Evolutionary conservation across 2,329 filamentous ascomycete genomes (phyloP).

Genomic region (Torrubiellomyces zombiae): DNA sequence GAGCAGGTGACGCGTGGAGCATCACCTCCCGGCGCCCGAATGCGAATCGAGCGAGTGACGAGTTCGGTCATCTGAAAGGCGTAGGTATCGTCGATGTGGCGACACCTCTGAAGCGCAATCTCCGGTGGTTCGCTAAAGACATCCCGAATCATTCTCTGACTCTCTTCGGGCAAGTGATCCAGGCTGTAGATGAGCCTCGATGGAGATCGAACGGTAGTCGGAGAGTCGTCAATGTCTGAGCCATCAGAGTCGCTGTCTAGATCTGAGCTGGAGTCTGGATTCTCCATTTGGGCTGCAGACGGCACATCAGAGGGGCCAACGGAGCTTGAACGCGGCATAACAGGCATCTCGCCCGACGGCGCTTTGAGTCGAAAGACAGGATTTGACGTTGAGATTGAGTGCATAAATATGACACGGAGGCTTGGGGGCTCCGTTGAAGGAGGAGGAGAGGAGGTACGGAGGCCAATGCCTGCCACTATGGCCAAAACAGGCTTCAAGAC

Average conservation of each 20-base stretch:
- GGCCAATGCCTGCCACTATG: too few species aligned
- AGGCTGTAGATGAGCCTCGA: slow-evolving; percentile 23
- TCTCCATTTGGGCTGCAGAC: too few species aligned
- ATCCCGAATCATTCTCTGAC: slow-evolving; percentile 23
- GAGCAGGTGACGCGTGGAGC: slow-evolving; percentile 28
- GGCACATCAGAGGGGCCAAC: slow-evolving; percentile 6
- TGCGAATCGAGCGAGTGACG: slow-evolving; percentile 33
- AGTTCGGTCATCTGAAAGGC: slow-evolving; percentile 40
- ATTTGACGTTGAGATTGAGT: too few species aligned
- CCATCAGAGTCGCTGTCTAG: slow-evolving; percentile 12
- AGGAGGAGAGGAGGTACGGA: background rate
- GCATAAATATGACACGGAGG: too few species aligned
- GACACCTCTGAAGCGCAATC: slow-evolving; percentile 33
- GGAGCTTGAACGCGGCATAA: slow-evolving; percentile 7
- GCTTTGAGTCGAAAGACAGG: slow-evolving; percentile 10
- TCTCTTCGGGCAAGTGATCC: slow-evolving; percentile 19
- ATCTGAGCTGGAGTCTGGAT: slow-evolving; percentile 10
- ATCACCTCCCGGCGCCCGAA: slow-evolving; percentile 22
- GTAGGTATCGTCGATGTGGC: slow-evolving; percentile 29
- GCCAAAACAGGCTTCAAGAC: too few species aligned
- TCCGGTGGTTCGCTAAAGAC: slow-evolving; percentile 30
- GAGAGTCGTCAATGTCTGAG: slow-evolving; percentile 17
- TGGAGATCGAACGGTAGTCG: slow-evolving; percentile 7
- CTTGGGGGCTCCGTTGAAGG: too few species aligned
- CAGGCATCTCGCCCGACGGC: slow-evolving; percentile 16